Evolutionary conservation across 305 asterid species (phyloP), one percentile per base, ranked within the genome.

Genomic region (Fraxinus paxiana): DNA sequence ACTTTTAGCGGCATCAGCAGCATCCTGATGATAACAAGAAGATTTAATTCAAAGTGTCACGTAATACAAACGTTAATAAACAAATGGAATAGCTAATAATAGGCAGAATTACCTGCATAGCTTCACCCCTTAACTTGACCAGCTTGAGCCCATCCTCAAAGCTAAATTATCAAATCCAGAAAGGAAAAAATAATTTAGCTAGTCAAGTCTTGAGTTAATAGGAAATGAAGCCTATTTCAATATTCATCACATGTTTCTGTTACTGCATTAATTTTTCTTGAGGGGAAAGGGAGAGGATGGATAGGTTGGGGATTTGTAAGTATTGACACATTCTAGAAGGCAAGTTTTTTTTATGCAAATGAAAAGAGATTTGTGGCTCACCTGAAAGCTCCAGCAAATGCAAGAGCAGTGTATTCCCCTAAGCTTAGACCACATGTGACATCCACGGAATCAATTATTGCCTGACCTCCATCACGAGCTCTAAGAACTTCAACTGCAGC

Each of bases 311-410:
- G 71, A 61, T 61, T 61, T 61, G 71, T 2, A 61, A 61, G 15
- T 22, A 22, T 61, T 0, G 71, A 22, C 33, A 22, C 15, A 22
- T 24, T 43, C 54, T 13, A 43, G 54, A 22, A 48, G 20, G 59
- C 59, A n/a, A 48, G 59, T 48, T 48, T 48, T 48, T 48, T 48
- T 1, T 33, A 48, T 48, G 61, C 59, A 46, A 15, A 30, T 10
- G 82, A 84, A 78, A 26, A 73, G 37, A 85, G 79, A 54, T 5
- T 8, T 65, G 59, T 22, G 38, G 83, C 80, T 76, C 59, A 94
- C 99, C 98, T 96, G 93, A 93, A 93, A 87, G 99, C 97, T 84
- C 94, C 96, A 34, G 99, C 93, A 89, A 94, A 96, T 76, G 97
- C 98, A 84, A 96, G 98, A 81, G 98, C 98, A 74, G 99, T 94